These are phyloP conservation scores for Ganoderma sp. DNA, from an alignment of 1,284 basidiomycete species.

Conservation along the genomic window DNA sequence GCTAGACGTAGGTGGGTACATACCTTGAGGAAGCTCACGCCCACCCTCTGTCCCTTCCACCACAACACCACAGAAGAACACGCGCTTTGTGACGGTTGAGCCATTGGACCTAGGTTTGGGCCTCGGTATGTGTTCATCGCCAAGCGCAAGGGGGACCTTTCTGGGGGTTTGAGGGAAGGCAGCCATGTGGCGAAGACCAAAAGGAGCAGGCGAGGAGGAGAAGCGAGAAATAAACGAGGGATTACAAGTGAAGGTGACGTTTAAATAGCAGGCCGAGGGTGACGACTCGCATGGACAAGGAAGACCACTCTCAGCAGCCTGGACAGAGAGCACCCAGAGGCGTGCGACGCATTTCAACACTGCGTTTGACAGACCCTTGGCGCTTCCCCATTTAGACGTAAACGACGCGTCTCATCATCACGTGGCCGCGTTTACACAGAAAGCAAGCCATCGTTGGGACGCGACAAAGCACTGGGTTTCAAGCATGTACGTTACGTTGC, in stretches of 20 bases:
- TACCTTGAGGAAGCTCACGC: conserved; percentile 70
- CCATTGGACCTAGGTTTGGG: conserved; percentile 35
- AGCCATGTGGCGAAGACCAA: conserved; percentile 40
- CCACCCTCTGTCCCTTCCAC: conserved; percentile 78
- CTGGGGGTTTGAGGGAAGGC: conserved; percentile 63
- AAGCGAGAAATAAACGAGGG: conserved; percentile 18
- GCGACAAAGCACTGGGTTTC: not conserved
- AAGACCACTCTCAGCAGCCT: not conserved
- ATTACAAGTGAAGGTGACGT: conserved; percentile 16
- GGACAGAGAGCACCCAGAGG: not conserved
- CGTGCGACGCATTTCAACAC: not conserved
- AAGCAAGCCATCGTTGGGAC: not conserved
- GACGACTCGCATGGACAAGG: not conserved
- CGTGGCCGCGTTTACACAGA: conserved; percentile 20
- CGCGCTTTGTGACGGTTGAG: conserved; percentile 65
- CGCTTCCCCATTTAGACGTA: conserved; percentile 19
- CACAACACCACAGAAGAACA: conserved; percentile 82
- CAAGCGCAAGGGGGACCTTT: conserved; percentile 73
- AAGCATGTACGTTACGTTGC: not conserved
- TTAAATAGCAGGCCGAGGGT: conserved; percentile 11
- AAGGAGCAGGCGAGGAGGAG: conserved; percentile 17
- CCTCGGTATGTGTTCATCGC: conserved; percentile 57
- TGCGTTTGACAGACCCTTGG: not conserved
- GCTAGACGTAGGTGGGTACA: conserved; percentile 30
- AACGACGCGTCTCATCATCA: conserved; percentile 24